Percentiles rank a stretch among this genome's conserved stretches.
phyloP scores from a whole-genome alignment of 345 rosid genomes.

The Populus alba region DNA sequence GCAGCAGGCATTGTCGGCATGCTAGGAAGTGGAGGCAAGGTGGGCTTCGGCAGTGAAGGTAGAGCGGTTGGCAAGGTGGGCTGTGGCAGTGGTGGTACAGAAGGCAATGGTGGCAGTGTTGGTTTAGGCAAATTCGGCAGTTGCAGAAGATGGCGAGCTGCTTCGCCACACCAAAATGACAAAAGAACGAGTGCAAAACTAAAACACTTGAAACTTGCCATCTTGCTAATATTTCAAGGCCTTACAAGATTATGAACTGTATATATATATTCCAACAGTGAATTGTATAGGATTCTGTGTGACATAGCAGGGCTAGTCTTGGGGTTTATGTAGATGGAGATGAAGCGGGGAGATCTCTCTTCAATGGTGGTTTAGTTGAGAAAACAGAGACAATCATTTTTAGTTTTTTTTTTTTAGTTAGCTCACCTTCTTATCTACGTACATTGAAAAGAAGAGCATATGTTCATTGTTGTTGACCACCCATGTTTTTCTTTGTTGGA shows the following conservation, averaged over 20 bases:
- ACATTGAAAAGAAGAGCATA: not conserved
- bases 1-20: constrained; percentile 11
- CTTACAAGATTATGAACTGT: too few relatives aligned
- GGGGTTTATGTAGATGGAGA: not conserved
- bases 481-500: not conserved
- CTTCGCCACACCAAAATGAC: constrained; percentile 11
- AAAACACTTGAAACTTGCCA: constrained; percentile 2
- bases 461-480: not conserved
- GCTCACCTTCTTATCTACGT: not conserved
- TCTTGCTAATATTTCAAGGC: not conserved
- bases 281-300: not conserved
- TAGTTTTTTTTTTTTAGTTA: not conserved
- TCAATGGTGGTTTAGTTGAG: not conserved
- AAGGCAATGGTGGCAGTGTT: not conserved
- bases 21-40: constrained; percentile 16
- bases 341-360: not conserved
- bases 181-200: not conserved
- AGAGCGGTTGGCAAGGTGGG: not conserved
- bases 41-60: not conserved
- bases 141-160: constrained; percentile 33
- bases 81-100: not conserved
- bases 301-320: not conserved
- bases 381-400: not conserved
- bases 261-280: not conserved
- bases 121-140: constrained; percentile 11